These are phyloP conservation scores for Coemansia sp. DNA, from an alignment of 192 early-diverging fungal genomes.

Conservation along the genomic window DNA sequence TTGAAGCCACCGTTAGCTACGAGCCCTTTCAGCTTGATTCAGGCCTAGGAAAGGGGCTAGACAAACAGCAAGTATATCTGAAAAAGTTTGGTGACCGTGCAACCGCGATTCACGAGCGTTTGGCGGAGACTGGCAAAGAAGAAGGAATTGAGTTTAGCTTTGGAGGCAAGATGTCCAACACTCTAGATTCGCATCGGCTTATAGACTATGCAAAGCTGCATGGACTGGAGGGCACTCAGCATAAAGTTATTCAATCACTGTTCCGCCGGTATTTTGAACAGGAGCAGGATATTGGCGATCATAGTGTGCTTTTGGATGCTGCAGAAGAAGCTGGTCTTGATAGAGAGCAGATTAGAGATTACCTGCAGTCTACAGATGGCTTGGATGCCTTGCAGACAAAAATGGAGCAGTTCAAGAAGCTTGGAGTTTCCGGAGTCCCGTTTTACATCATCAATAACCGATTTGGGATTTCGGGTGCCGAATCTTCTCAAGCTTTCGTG, in stretches of 20 bases:
- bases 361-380: constrained; percentile 59
- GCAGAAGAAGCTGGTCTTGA: constrained; percentile 65
- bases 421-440: constrained; percentile 69
- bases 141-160: constrained; percentile 69
- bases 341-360: constrained; percentile 41
- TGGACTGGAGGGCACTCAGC: constrained; percentile 48
- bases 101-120: constrained; percentile 54
- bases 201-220: constrained; percentile 57
- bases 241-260: constrained; percentile 60
- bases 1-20: constrained; percentile 61
- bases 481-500: constrained; percentile 61
- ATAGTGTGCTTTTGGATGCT: constrained; percentile 56
- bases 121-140: constrained; percentile 57
- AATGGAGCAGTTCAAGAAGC: constrained; percentile 41
- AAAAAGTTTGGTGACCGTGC: constrained; percentile 66
- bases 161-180: constrained; percentile 64
- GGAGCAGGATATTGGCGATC: constrained; percentile 63
- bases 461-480: constrained; percentile 67
- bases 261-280: constrained; percentile 72
- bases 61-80: constrained; percentile 57
- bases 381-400: constrained; percentile 51
- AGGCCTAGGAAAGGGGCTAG: constrained; percentile 46
- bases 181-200: constrained; percentile 65
- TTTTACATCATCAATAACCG: constrained; percentile 63
- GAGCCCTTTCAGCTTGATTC: constrained; percentile 72